A percentile compares a stretch with the other conserved stretches of the same genome.
phyloP scores from a whole-genome alignment of 83 land plant genomes.

The Picea abies region DNA sequence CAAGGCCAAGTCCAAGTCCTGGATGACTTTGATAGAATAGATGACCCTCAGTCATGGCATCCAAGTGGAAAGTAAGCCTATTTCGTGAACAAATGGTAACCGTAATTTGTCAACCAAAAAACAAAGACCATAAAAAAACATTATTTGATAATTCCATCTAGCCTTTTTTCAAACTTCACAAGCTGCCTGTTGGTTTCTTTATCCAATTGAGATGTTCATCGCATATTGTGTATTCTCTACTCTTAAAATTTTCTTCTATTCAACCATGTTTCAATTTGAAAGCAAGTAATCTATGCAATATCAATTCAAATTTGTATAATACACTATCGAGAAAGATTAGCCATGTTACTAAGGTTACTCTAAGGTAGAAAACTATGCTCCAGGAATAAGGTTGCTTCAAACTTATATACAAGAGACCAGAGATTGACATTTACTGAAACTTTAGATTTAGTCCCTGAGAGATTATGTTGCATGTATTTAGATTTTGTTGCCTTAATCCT shows the following conservation, averaged over 20 bases:
- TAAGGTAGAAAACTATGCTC: not conserved
- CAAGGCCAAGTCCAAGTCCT: no score
- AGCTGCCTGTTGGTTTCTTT: no score
- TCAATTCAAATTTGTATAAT: not conserved
- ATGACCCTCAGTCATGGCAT: no score
- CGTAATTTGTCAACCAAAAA: no score
- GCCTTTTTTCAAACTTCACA: no score
- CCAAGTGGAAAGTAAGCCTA: no score
- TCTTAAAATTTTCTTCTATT: not conserved
- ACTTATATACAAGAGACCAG: not conserved
- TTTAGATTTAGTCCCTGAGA: not conserved
- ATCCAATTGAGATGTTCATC: no score
- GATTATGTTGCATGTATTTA: not conserved
- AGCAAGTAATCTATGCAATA: not conserved
- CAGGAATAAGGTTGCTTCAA: not conserved
- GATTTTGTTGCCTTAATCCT: not conserved
- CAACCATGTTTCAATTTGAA: not conserved
- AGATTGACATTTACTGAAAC: not conserved
- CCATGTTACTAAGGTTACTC: not conserved
- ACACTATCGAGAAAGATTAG: not conserved
- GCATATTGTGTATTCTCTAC: not conserved
- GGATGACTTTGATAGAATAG: no score
- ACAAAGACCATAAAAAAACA: no score
- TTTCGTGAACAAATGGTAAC: no score
- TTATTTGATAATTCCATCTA: no score